Percentiles rank a stretch among this genome's conserved stretches.
These are phyloP conservation scores for Colletotrichum cereale DNA, from an alignment of 2,329 filamentous ascomycete species.

Conservation along the genomic window DNA sequence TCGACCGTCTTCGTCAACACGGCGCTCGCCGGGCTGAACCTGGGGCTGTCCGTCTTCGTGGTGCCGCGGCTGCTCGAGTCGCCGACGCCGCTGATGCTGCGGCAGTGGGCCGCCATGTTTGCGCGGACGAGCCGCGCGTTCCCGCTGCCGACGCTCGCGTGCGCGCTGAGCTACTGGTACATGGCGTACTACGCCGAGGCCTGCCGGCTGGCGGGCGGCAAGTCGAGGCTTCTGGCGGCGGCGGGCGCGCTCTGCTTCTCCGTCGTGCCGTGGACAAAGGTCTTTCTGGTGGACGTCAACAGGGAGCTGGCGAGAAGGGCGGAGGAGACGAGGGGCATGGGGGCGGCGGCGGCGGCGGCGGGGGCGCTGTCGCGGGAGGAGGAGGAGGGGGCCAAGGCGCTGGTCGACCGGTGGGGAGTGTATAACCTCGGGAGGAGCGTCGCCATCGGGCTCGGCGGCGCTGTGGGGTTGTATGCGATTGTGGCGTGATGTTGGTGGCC, in stretches of 20 bases:
- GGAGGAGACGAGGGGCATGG: constrained; percentile 52
- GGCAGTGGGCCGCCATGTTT: constrained; percentile 65
- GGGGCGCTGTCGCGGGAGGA: constrained; percentile 52
- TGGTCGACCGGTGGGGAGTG: constrained; percentile 68
- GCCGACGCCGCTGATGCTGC: constrained; percentile 66
- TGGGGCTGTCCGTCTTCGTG: constrained; percentile 57
- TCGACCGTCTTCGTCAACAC: constrained; percentile 64
- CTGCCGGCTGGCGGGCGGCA: constrained; percentile 42
- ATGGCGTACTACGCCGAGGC: constrained; percentile 54
- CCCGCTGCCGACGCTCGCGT: constrained; percentile 54
- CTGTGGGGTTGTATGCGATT: constrained; percentile 48
- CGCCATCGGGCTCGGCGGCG: constrained; percentile 45
- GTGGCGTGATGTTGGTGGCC: constrained; percentile 33
- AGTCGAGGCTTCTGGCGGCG: constrained; percentile 58
- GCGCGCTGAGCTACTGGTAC: constrained; percentile 57
- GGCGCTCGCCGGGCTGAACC: constrained; percentile 54
- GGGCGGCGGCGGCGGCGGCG: constrained; percentile 53
- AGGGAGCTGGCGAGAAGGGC: constrained; percentile 59
- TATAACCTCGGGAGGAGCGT: constrained; percentile 61
- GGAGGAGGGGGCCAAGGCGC: constrained; percentile 60
- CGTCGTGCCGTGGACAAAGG: constrained; percentile 65
- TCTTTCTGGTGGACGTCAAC: constrained; percentile 62
- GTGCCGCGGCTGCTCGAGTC: constrained; percentile 67
- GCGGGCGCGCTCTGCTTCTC: constrained; percentile 59
- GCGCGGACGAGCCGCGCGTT: constrained; percentile 54